phyloP scores from a whole-genome alignment of 441 rosid species.

The Euphorbia celastroides region DNA sequence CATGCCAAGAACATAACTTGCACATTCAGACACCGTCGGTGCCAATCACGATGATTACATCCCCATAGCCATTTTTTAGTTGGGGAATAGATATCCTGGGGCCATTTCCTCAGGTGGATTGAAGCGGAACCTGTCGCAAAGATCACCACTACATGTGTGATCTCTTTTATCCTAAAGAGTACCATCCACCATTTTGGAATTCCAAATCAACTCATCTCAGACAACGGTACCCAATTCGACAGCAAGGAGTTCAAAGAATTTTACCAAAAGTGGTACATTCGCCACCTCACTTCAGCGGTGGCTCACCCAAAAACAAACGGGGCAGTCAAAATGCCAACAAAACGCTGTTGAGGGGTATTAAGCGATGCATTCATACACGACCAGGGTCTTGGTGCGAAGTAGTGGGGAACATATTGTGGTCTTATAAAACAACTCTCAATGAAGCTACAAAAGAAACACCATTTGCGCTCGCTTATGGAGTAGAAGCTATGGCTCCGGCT shows the following conservation, averaged over 20 bases:
- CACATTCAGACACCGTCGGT: no score
- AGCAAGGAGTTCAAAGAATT: background rate
- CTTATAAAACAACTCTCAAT: no score
- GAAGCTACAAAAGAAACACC: background rate
- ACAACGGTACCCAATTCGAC: background rate
- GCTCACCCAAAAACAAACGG: background rate
- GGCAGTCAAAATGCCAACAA: background rate
- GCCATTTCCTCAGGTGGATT: background rate
- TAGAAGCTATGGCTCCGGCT: background rate
- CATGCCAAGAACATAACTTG: background rate
- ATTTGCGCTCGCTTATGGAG: background rate
- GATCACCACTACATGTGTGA: background rate
- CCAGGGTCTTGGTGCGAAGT: background rate
- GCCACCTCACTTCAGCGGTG: background rate
- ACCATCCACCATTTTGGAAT: no score
- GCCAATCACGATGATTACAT: no score
- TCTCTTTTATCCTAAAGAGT: background rate
- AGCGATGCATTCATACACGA: background rate
- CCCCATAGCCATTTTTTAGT: no score
- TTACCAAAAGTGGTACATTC: background rate
- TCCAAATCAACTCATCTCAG: background rate
- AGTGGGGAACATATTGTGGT: background rate
- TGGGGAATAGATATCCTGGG: background rate
- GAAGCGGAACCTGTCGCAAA: background rate
- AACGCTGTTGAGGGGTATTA: background rate